These are phyloP conservation scores for Colletotrichum caudatum DNA, from an alignment of 2,329 filamentous ascomycete genomes.

Conservation along the genomic window DNA sequence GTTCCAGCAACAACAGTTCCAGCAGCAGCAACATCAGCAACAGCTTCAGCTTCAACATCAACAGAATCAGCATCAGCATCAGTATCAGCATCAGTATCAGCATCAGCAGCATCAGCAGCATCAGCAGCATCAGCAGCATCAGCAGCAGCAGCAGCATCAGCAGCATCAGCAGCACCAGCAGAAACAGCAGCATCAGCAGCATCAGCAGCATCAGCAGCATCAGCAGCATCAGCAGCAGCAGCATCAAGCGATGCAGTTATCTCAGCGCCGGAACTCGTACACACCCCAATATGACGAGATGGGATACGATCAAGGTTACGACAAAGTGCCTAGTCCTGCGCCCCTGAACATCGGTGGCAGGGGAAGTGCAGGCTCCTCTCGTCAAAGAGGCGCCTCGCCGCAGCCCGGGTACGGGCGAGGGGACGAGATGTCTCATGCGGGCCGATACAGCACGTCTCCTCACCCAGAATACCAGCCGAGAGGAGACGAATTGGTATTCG, in stretches of 20 bases:
- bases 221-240: not conserved
- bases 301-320: slow-evolving; percentile 48
- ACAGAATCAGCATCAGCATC: not conserved
- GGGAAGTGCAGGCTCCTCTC: slow-evolving; percentile 45
- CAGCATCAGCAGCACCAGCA: slow-evolving; percentile 8
- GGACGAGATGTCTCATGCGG: slow-evolving; percentile 29
- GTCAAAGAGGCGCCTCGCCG: slow-evolving; percentile 30
- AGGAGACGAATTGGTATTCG: slow-evolving; percentile 46
- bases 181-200: too few relatives aligned
- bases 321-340: slow-evolving; percentile 56
- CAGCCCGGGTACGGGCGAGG: slow-evolving; percentile 25
- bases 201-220: not conserved
- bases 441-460: slow-evolving; percentile 48
- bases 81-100: not conserved
- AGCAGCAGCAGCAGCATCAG: not conserved
- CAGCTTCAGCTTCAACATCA: not conserved
- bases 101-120: not conserved
- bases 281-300: slow-evolving; percentile 53
- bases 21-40: slow-evolving; percentile 1
- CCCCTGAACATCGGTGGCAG: slow-evolving; percentile 58
- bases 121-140: not conserved
- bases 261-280: slow-evolving; percentile 6
- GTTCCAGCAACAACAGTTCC: not conserved
- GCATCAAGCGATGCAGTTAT: slow-evolving; percentile 19
- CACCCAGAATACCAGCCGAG: slow-evolving; percentile 35